A percentile compares a stretch with the other conserved stretches of the same genome.
Evolutionary conservation across 805 yeast species (phyloP).

Genomic region (Kuraishia borneana): DNA sequence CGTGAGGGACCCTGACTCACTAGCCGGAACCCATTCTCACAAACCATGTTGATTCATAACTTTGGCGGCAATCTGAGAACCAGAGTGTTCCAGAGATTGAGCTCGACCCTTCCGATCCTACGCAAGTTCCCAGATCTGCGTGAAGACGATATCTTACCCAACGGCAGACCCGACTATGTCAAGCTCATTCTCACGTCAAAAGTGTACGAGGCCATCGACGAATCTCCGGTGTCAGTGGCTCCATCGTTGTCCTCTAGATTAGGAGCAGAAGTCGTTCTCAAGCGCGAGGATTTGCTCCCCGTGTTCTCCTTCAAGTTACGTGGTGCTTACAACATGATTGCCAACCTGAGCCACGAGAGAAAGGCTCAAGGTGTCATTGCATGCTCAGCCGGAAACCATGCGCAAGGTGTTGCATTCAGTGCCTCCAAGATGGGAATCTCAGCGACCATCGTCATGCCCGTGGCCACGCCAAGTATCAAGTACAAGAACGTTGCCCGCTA

Average conservation of each 20-base stretch:
- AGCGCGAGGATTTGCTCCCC: conserved; percentile 89
- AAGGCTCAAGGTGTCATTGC: conserved; percentile 86
- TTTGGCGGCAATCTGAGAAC: too few species aligned
- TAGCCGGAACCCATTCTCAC: too few species aligned
- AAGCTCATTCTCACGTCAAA: conserved; percentile 83
- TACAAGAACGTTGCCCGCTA: conserved; percentile 83
- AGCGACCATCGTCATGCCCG: conserved; percentile 97
- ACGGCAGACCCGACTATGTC: conserved; percentile 85
- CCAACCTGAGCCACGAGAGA: conserved; percentile 61
- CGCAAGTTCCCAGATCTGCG: conserved; percentile 33
- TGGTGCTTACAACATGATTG: conserved; percentile 97
- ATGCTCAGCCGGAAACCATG: conserved; percentile 98
- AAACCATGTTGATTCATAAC: too few species aligned
- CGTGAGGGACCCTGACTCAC: too few species aligned
- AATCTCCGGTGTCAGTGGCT: conserved; percentile 76
- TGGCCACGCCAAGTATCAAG: conserved; percentile 92
- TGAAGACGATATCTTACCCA: conserved; percentile 38
- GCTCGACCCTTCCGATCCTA: too few species aligned
- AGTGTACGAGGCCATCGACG: conserved; percentile 90
- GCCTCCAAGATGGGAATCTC: conserved; percentile 80
- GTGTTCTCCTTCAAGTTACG: conserved; percentile 93
- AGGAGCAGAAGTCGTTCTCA: conserved; percentile 68
- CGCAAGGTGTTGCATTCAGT: conserved; percentile 96
- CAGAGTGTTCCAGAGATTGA: too few species aligned
- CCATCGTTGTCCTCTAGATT: conserved; percentile 60